These are phyloP conservation scores for Annulohypoxylon nitens DNA, from an alignment of 495 filamentous ascomycete species.

Conservation along the genomic window DNA sequence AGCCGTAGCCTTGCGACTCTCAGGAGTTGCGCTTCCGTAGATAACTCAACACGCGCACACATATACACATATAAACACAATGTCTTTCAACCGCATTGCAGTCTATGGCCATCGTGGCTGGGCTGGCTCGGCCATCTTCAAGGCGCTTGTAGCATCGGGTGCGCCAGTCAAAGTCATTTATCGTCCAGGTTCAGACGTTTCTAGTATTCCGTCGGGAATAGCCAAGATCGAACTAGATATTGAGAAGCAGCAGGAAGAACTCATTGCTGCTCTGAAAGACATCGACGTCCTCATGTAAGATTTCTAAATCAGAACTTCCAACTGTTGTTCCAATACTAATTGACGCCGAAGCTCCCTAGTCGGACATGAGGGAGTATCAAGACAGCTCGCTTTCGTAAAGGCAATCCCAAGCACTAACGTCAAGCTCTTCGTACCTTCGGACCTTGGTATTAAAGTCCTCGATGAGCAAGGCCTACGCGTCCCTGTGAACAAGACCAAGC, in stretches of 20 bases:
- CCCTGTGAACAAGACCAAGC: slow-evolving; percentile 40
- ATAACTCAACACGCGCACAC: neutral
- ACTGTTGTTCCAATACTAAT: neutral
- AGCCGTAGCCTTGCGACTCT: slow-evolving; percentile 3
- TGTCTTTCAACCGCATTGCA: slow-evolving; percentile 53
- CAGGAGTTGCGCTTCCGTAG: neutral
- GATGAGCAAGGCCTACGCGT: slow-evolving; percentile 36
- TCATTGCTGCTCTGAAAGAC: slow-evolving; percentile 36
- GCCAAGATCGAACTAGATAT: slow-evolving; percentile 35
- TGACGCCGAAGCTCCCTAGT: slow-evolving; percentile 36
- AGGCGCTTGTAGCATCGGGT: slow-evolving; percentile 35
- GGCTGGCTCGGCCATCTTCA: slow-evolving; percentile 43
- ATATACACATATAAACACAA: slow-evolving; percentile 28
- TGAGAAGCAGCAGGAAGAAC: slow-evolving; percentile 31
- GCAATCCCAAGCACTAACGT: slow-evolving; percentile 44
- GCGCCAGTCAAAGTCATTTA: slow-evolving; percentile 46
- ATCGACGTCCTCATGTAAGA: slow-evolving; percentile 46
- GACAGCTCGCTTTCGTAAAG: slow-evolving; percentile 44
- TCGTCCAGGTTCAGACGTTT: slow-evolving; percentile 44
- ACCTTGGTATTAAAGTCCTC: slow-evolving; percentile 31
- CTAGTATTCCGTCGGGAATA: slow-evolving; percentile 37
- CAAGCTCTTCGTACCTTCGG: slow-evolving; percentile 47
- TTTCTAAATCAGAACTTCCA: neutral
- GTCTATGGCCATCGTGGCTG: slow-evolving; percentile 50
- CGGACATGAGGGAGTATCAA: slow-evolving; percentile 33